phyloP scores from a whole-genome alignment of 202 grass and related monocot species.

The Zoysia matrella region DNA sequence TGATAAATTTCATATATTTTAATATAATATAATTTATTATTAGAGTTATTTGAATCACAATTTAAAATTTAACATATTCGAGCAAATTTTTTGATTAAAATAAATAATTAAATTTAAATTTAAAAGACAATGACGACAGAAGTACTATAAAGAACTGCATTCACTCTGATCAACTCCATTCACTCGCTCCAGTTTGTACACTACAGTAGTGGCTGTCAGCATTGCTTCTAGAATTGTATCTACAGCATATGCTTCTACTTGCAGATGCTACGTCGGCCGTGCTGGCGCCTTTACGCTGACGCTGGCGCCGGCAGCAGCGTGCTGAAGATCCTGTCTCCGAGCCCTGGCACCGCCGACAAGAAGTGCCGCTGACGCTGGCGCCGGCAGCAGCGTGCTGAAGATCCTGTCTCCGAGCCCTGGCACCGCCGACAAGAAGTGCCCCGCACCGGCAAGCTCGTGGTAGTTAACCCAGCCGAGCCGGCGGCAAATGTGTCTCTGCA shows the following conservation, averaged over 20 bases:
- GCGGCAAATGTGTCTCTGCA: slow-evolving; percentile 72
- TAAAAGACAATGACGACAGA: no score
- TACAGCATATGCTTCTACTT: slow-evolving; percentile 1
- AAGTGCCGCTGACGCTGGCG: slow-evolving; percentile 49
- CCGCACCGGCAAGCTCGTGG: slow-evolving; percentile 64
- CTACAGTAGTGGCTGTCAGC: slow-evolving; percentile 19
- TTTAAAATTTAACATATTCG: no score
- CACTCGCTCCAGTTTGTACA: slow-evolving; percentile 15
- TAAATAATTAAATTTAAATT: no score
- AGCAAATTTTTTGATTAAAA: no score
- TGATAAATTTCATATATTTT: no score
- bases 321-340: slow-evolving; percentile 66
- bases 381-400: slow-evolving; percentile 50
- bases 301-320: slow-evolving; percentile 42
- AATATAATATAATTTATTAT: no score
- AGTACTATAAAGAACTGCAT: not conserved
- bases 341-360: slow-evolving; percentile 53
- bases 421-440: slow-evolving; percentile 65
- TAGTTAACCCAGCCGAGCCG: slow-evolving; percentile 71
- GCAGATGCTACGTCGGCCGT: not conserved
- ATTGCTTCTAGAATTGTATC: slow-evolving; percentile 20
- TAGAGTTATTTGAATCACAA: no score
- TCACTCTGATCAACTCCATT: not conserved
- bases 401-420: slow-evolving; percentile 67
- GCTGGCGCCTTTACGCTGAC: not conserved